A percentile compares a stretch with the other conserved stretches of the same genome.
Conservation (phyloP, 2,329 filamentous ascomycete genomes). For the Monosporascus sp. region DNA sequence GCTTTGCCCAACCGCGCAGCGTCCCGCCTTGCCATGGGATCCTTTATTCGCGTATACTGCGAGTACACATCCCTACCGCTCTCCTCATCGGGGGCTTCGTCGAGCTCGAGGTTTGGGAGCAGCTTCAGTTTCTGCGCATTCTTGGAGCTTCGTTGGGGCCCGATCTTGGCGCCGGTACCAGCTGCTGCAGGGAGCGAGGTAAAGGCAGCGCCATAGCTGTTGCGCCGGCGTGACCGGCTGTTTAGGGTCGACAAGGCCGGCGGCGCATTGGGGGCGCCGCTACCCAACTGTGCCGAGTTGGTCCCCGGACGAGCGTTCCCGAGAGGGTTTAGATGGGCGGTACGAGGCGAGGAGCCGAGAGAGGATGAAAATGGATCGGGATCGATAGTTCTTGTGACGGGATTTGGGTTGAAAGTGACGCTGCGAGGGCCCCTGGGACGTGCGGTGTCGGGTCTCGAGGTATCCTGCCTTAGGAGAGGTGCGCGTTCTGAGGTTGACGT, state of each 20-base stretch:
- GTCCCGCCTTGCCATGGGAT: conserved; percentile 86
- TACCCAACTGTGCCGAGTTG: conserved; percentile 23
- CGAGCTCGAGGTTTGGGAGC: conserved; percentile 83
- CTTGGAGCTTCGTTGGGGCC: conserved; percentile 90
- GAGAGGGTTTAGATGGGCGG: conserved; percentile 25
- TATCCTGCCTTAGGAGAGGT: conserved; percentile 26
- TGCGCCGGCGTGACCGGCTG: conserved; percentile 78
- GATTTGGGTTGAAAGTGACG: conserved; percentile 73
- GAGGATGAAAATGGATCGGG: conserved; percentile 31
- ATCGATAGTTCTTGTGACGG: conserved; percentile 56
- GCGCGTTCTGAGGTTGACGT: conserved; percentile 21
- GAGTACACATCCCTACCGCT: conserved; percentile 94
- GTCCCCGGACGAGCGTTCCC: conserved; percentile 22
- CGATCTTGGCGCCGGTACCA: conserved; percentile 61
- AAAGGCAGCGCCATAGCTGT: conserved; percentile 67
- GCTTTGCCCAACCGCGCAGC: conserved; percentile 90
- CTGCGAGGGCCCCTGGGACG: conserved; percentile 49
- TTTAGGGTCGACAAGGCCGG: conserved; percentile 76
- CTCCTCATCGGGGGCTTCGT: conserved; percentile 73
- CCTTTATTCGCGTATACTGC: conserved; percentile 96
- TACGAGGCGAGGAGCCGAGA: conserved; percentile 19
- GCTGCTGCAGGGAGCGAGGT: conserved; percentile 32
- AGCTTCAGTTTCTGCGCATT: conserved; percentile 96
- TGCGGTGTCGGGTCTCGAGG: conserved; percentile 20
- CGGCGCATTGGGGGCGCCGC: conserved; percentile 30